Conservation (phyloP, 2,329 filamentous ascomycete genomes). For the Aureobasidium sp. region DNA sequence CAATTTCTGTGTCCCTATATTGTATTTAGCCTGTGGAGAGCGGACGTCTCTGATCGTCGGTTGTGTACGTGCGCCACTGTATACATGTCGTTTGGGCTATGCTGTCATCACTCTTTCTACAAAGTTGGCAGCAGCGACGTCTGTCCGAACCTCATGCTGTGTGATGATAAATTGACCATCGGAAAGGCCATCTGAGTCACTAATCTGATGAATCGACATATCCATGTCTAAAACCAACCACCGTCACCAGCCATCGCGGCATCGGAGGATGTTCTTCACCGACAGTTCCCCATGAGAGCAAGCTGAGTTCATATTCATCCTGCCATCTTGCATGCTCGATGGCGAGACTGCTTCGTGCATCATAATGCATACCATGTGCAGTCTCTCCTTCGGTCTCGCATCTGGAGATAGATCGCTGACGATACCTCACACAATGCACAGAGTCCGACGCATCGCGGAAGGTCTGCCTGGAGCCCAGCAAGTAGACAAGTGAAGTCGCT, state of each 20-base stretch:
- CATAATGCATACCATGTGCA: background rate
- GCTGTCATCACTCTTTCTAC: background rate
- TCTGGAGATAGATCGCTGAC: background rate
- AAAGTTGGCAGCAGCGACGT: background rate
- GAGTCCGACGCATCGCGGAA: background rate
- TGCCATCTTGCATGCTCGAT: background rate
- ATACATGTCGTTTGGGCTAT: background rate
- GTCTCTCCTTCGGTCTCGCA: background rate
- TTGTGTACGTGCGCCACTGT: background rate
- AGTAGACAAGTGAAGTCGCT: too few relatives aligned
- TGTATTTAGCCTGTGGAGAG: background rate
- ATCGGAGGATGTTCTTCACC: background rate
- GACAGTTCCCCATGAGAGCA: too few relatives aligned
- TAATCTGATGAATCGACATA: background rate
- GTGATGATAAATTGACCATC: background rate
- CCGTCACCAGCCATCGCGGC: background rate
- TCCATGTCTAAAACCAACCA: background rate
- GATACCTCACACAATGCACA: background rate
- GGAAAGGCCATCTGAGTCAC: background rate
- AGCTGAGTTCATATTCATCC: background rate
- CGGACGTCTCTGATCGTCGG: background rate
- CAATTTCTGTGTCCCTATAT: background rate
- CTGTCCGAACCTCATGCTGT: background rate
- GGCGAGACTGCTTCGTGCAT: background rate
- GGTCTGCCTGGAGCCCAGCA: background rate